Percentiles rank a stretch among this genome's conserved stretches.
Conservation (phyloP, 306 rosid species). For the Hylodesmum podocarpum region DNA sequence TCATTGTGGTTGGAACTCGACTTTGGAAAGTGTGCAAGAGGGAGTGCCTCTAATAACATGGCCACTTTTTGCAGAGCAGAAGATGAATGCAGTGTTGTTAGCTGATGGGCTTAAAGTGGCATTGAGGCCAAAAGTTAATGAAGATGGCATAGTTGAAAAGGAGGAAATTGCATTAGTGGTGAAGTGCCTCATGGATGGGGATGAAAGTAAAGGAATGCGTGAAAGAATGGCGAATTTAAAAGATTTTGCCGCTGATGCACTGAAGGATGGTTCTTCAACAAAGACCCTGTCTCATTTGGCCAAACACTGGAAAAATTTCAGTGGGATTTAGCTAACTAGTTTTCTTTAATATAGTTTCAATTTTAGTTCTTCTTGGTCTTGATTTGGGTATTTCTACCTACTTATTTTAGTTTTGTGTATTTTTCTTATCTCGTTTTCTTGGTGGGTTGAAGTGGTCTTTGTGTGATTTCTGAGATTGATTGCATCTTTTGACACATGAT, state of each 20-base stretch:
- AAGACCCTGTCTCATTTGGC: not conserved
- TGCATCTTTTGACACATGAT: not conserved
- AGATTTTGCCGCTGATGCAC: not conserved
- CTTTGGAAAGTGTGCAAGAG: constrained; percentile 5
- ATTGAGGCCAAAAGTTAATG: not conserved
- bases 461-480: not conserved
- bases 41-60: constrained; percentile 28
- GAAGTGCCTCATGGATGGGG: constrained; percentile 3
- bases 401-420: not conserved
- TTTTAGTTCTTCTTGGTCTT: not conserved
- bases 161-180: constrained; percentile 25
- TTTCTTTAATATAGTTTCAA: not conserved
- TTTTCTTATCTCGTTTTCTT: not conserved
- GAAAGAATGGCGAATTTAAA: not conserved
- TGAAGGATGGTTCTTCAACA: constrained; percentile 25
- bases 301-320: not conserved
- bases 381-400: not conserved
- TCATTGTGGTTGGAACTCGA: not conserved
- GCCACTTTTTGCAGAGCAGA: constrained; percentile 38
- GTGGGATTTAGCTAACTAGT: not conserved
- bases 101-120: constrained; percentile 20
- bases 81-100: constrained; percentile 13
- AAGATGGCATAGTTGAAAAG: constrained; percentile 4
- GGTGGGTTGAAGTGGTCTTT: not conserved
- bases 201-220: not conserved